Evolutionary conservation across 1,284 basidiomycete genomes (phyloP), one percentile per base, ranked within the genome.

Genomic region (Mycosarcoma mackinlayi): DNA sequence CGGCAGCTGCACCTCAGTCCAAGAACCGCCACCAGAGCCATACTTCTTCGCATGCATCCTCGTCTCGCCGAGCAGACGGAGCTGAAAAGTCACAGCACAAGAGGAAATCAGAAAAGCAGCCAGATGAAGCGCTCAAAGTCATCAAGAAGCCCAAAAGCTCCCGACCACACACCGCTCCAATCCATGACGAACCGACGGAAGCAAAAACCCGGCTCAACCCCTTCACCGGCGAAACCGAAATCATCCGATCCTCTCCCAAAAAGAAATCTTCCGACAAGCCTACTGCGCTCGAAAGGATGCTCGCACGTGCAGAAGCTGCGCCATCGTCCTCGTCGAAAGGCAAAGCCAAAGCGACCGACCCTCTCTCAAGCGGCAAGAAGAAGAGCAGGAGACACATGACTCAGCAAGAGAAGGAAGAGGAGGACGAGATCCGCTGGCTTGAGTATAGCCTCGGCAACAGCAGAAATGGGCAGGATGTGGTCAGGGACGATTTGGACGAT

Each of bases 401-500:
- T 0, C 71, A 74, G 40, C 66, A 63, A 23, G 80, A 82, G 45
- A 67, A 72, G 30, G 72, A 80, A 13, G 80, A 82, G 28, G 79
- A 81, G 35, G 78, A 82, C 40, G 80, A 82, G 58, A 82, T 82
- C 30, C 58, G 67, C 2, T 82, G 80, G 80, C 65, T 82, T 8
- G 80, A 82, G 39, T 66, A 74, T 24, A 72, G 78, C 25, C 55
- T 82, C 19, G 66, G 64, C 1, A 67, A 66, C 19, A 53, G 55
- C n/a, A 45, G 59, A 11, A 28, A 46, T 13, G 70, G 63, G 3
- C 28, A 59, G 18, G 64, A 65, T 33, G 65, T 54, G 24, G 70
- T 75, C 7, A 46, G 55, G 10, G 77, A 77, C 41, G 75, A 77
- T 42, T 24, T 77, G 40, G 75, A 77, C 37, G 75, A 67, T 31